Base-by-base conservation (phyloP, 768 basidiomycete species). In the Cantharellus anzutake region DNA sequence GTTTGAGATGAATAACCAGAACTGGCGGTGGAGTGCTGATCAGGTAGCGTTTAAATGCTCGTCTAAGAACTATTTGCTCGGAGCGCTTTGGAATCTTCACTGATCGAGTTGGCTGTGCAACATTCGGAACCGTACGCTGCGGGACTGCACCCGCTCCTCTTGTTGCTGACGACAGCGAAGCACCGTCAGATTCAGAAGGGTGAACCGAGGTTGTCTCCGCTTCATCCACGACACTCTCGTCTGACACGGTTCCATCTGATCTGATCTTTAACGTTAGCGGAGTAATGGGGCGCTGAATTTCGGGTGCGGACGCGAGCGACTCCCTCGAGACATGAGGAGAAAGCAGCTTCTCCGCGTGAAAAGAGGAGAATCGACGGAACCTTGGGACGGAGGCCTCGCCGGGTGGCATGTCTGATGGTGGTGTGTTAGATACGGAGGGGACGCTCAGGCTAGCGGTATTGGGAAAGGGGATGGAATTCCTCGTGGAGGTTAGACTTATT, bases 21-120 rank as follows among this genome's bases (percentile, higher is more conserved):
- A 96, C 78, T 0, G 91, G 88, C 0, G 93, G 93, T 1, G 86
- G 82, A 0, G 75, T 76, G 14, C 83, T 80, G 68, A 98, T 86
- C 61, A 98, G 81, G 70, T 96, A 98, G 7, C 93, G 86, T 71
- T 98, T 98, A 73, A 89, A 91, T 3, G 90, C 89, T 1, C 86
- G 77, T 1, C 88, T 80, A 71, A 86, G 76, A 53, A 94, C 75
- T 56, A 81, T 82, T 41, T 86, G 86, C 61, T 76, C 74, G 20
- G 71, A 70, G 41, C 70, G 72, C 14, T 71, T 69, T n/a, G 52
- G 7, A 7, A 55, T 7, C 52, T 63, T 66, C 3, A 68, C 66
- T 5, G 50, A 40, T n/a, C 41, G 51, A 39, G 44, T 50, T 50
- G 14, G 44, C 44, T 50, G 44, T 50, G 20, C 14, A 14, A 14